Conservation (phyloP, 1,139 yeast genomes). For the Nakaseomyces bracarensis region DNA sequence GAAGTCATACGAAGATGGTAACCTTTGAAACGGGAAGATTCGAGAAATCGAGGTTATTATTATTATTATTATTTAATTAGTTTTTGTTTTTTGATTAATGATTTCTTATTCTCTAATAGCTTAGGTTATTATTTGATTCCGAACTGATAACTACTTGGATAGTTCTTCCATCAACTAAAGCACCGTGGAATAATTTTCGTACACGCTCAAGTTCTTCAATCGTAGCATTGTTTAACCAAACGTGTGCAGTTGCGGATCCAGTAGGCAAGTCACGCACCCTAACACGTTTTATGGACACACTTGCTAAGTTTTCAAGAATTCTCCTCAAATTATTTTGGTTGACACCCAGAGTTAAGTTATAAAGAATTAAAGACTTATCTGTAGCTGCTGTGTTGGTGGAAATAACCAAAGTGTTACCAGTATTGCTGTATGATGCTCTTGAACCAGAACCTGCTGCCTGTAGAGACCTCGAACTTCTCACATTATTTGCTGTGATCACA, state of each 20-base stretch:
- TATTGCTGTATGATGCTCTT: background rate
- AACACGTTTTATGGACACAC: slow-evolving; percentile 16
- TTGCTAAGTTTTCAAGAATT: slow-evolving; percentile 20
- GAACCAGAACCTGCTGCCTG: background rate
- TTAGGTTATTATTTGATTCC: slow-evolving; percentile 10
- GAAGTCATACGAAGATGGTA: too few relatives aligned
- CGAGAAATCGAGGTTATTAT: too few relatives aligned
- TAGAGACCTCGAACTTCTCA: background rate
- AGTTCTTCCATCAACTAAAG: slow-evolving; percentile 27
- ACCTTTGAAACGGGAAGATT: too few relatives aligned
- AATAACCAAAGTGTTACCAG: slow-evolving; percentile 17
- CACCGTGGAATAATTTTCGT: slow-evolving; percentile 23
- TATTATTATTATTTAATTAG: too few relatives aligned
- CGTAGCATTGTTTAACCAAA: slow-evolving; percentile 19
- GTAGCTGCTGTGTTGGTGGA: slow-evolving; percentile 14
- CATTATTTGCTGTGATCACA: slow-evolving; percentile 11
- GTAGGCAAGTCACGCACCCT: slow-evolving; percentile 26
- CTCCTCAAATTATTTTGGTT: slow-evolving; percentile 19
- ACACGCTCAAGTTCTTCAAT: slow-evolving; percentile 18
- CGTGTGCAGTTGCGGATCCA: slow-evolving; percentile 28
- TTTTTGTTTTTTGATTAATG: too few relatives aligned
- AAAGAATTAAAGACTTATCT: slow-evolving; percentile 17
- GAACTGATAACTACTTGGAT: slow-evolving; percentile 14
- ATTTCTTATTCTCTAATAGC: background rate
- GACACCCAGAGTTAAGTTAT: slow-evolving; percentile 26